Evolutionary conservation across 2,329 filamentous ascomycete species (phyloP).

Genomic region (Trichophyton equinum): DNA sequence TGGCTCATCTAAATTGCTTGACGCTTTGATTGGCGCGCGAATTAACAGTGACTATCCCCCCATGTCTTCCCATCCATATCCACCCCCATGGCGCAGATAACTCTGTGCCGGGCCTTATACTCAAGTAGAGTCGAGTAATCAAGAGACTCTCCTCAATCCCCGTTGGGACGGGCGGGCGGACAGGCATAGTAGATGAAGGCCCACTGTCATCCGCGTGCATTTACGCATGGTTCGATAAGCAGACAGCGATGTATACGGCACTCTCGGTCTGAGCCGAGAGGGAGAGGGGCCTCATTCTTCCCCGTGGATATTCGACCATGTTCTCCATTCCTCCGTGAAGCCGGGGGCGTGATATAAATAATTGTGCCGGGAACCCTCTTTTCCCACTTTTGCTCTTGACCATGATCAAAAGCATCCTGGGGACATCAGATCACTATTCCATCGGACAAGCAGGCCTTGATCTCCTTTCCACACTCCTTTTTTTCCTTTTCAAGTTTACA

Average conservation of each 20-base stretch:
- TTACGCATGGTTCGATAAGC: conserved; percentile 1
- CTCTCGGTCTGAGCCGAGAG: background rate
- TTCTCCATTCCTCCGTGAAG: background rate
- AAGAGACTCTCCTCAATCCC: background rate
- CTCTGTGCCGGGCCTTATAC: background rate
- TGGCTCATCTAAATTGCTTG: background rate
- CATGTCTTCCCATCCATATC: background rate
- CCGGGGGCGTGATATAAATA: background rate
- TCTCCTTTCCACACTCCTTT: background rate
- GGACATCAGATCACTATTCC: background rate
- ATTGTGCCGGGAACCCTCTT: background rate
- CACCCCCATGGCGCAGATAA: background rate
- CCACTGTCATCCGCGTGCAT: conserved; percentile 2
- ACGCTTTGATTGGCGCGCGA: background rate
- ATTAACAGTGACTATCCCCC: background rate
- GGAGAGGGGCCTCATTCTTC: conserved; percentile 1
- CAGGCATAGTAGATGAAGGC: background rate
- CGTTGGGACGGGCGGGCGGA: background rate
- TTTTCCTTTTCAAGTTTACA: background rate
- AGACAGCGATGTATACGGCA: background rate
- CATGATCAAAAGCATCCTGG: background rate
- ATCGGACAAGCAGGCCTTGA: conserved; percentile 1
- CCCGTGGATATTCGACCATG: background rate
- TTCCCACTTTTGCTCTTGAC: background rate
- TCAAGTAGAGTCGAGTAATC: background rate